phyloP scores from a whole-genome alignment of 2,329 filamentous ascomycete genomes.

The Colletotrichum brevisporum region DNA sequence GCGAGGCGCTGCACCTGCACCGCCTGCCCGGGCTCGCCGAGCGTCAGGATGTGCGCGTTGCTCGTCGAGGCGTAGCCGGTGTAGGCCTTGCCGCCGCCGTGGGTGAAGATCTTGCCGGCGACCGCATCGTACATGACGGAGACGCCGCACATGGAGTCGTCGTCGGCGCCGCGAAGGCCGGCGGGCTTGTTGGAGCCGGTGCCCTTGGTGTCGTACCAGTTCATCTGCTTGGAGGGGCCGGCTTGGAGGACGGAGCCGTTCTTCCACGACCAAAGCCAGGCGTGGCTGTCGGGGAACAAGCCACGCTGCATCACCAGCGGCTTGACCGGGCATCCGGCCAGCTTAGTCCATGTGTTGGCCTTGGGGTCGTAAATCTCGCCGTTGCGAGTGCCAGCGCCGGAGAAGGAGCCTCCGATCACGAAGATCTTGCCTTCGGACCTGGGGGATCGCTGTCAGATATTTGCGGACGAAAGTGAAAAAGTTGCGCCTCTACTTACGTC shows the following conservation, averaged over 20 bases:
- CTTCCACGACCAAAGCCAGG: constrained; percentile 55
- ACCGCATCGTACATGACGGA: constrained; percentile 73
- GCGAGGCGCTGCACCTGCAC: constrained; percentile 14
- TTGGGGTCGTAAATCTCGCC: constrained; percentile 67
- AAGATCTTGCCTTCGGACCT: constrained; percentile 68
- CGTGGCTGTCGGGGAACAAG: constrained; percentile 56
- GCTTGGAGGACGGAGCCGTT: constrained; percentile 67
- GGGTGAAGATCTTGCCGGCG: constrained; percentile 67
- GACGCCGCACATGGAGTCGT: constrained; percentile 67
- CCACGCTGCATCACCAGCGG: constrained; percentile 68
- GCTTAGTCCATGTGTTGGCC: constrained; percentile 60
- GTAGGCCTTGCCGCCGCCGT: constrained; percentile 65
- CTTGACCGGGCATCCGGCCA: constrained; percentile 58
- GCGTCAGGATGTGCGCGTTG: constrained; percentile 64
- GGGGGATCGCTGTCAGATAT: not conserved
- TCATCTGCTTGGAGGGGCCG: constrained; percentile 66
- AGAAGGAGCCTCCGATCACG: constrained; percentile 68
- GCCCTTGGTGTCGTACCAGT: constrained; percentile 67
- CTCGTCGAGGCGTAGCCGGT: constrained; percentile 55
- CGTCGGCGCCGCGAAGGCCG: constrained; percentile 59
- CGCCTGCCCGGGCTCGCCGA: constrained; percentile 49
- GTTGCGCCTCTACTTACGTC: not conserved
- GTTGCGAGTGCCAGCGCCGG: constrained; percentile 64
- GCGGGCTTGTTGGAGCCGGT: constrained; percentile 56
- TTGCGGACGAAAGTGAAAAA: too few species aligned